Evolutionary conservation across 1,139 yeast species (phyloP), one percentile per base, ranked within the genome.

Genomic region (Yamadazyma conglobata): DNA sequence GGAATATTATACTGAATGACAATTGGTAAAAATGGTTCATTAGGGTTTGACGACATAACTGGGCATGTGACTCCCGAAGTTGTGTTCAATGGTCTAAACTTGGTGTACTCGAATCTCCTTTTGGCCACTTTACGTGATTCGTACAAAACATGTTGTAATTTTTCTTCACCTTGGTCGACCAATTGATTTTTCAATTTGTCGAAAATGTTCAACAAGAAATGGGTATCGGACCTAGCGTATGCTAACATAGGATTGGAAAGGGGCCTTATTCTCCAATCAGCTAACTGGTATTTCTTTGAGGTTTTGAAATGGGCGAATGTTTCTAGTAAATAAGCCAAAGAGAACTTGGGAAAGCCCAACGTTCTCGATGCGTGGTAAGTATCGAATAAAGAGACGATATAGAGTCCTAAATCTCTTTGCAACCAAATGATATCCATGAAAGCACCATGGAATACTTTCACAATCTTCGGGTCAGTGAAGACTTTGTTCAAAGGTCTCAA

Each of bases 361-460:
- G 75, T 76, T 42, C 76, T 78, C 0, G 96, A 77, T 0, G 98
- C 98, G 58, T 83, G 91, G 54, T 73, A 89, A 0, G 98, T 93
- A 54, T 93, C 99, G 54, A 93, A 91, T 16, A 93, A 59, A 22
- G 93, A 77, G 6, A 91, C 98, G 14, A 93, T 64, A 47, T 93
- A 93, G 10, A 93, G 60, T 0, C 99, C 99, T 42, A 93, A 70
- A 52, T 93, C 98, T 44, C 98, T 70, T 59, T 93, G 99, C 24
- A 93, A 66, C 99, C 99, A 93, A 29, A 87, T 81, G 7, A 91
- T 84, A 64, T 93, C 99, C 95, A 88, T 88, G 43, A 79, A 81
- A 0, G 98, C 96, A 41, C 99, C 98, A 52, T 93, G 99, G 44
- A 93, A 77, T 1, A 93, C 94, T 52, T 93, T 93, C 21, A 87